Evolutionary conservation across 2,329 filamentous ascomycete species (phyloP), one percentile per base, ranked within the genome.

Genomic region (Helotiales sp.): DNA sequence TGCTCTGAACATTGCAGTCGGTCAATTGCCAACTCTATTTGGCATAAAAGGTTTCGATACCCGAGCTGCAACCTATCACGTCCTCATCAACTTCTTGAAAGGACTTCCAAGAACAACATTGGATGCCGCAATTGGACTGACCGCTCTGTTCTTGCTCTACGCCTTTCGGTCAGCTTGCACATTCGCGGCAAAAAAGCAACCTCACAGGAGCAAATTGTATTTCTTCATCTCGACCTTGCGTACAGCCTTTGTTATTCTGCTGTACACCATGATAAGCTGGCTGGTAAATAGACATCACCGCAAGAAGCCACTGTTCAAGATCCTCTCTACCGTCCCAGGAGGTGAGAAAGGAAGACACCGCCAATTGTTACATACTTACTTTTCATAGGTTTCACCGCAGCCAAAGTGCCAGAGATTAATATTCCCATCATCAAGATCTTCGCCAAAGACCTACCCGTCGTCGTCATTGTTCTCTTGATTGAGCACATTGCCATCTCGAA

Each of bases 401-500:
- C 90, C 17, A 86, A 81, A 15, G 86, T 88, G 5, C 95, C 95
- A 0, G 78, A 75, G 0, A 76, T 98, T 59, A 85, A 89, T 63
- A 74, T 73, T 0, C 73, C 79, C 0, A 83, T 97, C 52, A 82
- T 96, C 69, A 80, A 77, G 1, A 76, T 84, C 0, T 91, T 96
- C 69, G 79, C 82, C 1, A 78, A 79, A 42, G 82, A 97, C 63
- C 78, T 98, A 3, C 95, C 95, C 0, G 89, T 90, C 7, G 88
- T 89, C 0, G 87, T 97, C 52, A 96, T 98, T 64, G 93, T 99
- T n/a, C 81, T 98, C 57, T 81, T 98, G 33, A 96, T 98, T 60
- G 95, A 98, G 74, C 93, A 98, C 72, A 96, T 98, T 67, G 92
- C 93, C 48, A 97, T 98, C 62, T 91, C 93, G 17, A 99, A 98